Percentiles rank a stretch among this genome's conserved stretches.
phyloP scores from a whole-genome alignment of 257 asterid genomes.

The Anisodus acutangulus region DNA sequence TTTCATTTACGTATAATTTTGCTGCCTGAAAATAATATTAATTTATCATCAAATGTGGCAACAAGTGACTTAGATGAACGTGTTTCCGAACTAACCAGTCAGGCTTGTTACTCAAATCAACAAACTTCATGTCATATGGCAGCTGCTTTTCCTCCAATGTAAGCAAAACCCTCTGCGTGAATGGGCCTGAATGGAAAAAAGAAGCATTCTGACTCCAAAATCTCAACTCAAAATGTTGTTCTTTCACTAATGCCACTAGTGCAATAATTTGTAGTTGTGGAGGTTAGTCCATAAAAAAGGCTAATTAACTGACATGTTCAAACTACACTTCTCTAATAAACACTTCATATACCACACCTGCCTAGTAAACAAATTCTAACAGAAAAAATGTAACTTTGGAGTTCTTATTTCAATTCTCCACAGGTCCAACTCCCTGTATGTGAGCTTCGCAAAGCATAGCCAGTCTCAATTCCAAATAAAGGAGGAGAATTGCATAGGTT shows the following conservation, averaged over 20 bases:
- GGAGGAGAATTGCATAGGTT: background rate
- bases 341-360: background rate
- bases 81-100: constrained; percentile 58
- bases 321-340: background rate
- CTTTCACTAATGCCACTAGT: background rate
- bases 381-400: background rate
- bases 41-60: background rate
- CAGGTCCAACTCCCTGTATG: background rate
- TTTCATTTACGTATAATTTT: background rate
- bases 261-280: background rate
- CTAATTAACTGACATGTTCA: background rate
- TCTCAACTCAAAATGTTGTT: background rate
- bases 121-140: constrained; percentile 79
- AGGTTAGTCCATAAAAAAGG: background rate
- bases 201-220: background rate
- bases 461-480: background rate
- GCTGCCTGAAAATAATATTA: background rate
- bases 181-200: constrained; percentile 61
- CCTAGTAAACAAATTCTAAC: background rate
- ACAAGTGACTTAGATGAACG: background rate
- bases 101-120: constrained; percentile 82
- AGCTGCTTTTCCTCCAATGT: constrained; percentile 88
- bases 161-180: constrained; percentile 85
- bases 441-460: background rate
- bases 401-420: background rate